Conservation (phyloP, 352 stramenopile species). For the Phytophthora fragariaefolia region DNA sequence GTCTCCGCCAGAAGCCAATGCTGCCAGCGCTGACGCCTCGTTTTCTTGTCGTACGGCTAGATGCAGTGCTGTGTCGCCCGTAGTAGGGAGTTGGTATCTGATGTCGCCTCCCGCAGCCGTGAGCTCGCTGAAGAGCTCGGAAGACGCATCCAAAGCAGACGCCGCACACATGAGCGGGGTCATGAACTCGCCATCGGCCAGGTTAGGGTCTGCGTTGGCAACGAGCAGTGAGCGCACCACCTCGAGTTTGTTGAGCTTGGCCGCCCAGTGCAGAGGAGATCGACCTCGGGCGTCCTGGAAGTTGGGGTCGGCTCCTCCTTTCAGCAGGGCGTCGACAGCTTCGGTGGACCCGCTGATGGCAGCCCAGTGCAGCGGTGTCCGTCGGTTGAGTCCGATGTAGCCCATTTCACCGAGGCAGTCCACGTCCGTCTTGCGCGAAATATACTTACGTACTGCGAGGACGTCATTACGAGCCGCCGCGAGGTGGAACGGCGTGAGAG, state of each 20-base stretch:
- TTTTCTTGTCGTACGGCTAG: conserved; percentile 67
- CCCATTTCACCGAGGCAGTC: conserved; percentile 76
- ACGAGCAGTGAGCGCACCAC: conserved; percentile 51
- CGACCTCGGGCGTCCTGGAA: conserved; percentile 68
- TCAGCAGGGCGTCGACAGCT: conserved; percentile 53
- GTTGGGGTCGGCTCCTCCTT: conserved; percentile 62
- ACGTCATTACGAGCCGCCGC: conserved; percentile 64
- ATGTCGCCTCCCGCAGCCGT: conserved; percentile 58
- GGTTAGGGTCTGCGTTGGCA: conserved; percentile 40
- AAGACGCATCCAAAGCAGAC: conserved; percentile 20
- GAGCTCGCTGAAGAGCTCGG: conserved; percentile 44
- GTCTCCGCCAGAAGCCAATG: conserved; percentile 60
- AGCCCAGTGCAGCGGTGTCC: conserved; percentile 77
- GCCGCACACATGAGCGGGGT: conserved; percentile 49
- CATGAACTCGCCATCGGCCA: conserved; percentile 51
- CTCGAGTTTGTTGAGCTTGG: conserved; percentile 59
- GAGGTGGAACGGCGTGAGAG: conserved; percentile 71
- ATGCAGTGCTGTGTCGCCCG: conserved; percentile 70
- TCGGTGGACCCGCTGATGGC: conserved; percentile 60
- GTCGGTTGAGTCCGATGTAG: conserved; percentile 70
- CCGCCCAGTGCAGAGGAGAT: conserved; percentile 74
- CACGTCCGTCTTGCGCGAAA: conserved; percentile 49
- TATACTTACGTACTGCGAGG: conserved; percentile 50
- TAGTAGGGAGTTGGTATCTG: conserved; percentile 56
- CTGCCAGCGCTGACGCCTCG: conserved; percentile 55